These are phyloP conservation scores for Scheffersomyces titani DNA, from an alignment of 1,139 yeast species.

Conservation along the genomic window DNA sequence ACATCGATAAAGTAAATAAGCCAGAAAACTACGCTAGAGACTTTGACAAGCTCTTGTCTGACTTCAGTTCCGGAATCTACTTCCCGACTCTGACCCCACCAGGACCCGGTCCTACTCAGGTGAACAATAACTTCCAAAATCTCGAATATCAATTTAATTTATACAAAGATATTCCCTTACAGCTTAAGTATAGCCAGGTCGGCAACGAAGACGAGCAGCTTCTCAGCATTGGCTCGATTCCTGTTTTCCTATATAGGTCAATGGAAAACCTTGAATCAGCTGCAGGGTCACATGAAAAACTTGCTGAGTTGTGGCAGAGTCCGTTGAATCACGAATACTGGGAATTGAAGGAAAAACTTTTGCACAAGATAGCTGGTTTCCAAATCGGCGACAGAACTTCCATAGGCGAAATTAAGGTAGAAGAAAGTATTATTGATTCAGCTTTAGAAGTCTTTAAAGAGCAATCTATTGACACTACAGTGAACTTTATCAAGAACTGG, in stretches of 20 bases:
- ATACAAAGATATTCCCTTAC: slow-evolving; percentile 45
- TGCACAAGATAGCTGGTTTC: slow-evolving; percentile 23
- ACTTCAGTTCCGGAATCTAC: slow-evolving; percentile 42
- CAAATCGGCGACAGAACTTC: slow-evolving; percentile 11
- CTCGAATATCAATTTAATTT: slow-evolving; percentile 40
- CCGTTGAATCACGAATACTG: slow-evolving; percentile 38
- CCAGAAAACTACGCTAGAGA: slow-evolving; percentile 31
- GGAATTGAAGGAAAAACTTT: slow-evolving; percentile 34
- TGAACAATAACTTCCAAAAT: slow-evolving; percentile 40
- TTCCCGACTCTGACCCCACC: slow-evolving; percentile 28
- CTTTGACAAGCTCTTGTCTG: slow-evolving; percentile 22
- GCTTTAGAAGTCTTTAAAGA: slow-evolving; percentile 18
- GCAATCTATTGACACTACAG: slow-evolving; percentile 12
- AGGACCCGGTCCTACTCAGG: slow-evolving; percentile 25
- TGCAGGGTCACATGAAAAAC: slow-evolving; percentile 6
- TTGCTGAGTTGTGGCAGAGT: slow-evolving; percentile 25
- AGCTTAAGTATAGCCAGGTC: slow-evolving; percentile 19
- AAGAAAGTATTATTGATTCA: slow-evolving; percentile 22
- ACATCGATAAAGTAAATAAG: slow-evolving; percentile 27
- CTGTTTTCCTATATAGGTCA: slow-evolving; percentile 30
- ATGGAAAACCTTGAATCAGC: slow-evolving; percentile 23
- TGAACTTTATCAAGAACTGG: slow-evolving; percentile 45
- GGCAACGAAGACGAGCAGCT: slow-evolving; percentile 16
- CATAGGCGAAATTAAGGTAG: slow-evolving; percentile 22
- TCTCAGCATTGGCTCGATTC: slow-evolving; percentile 34